phyloP scores from a whole-genome alignment of 225 moss, liverwort and hornwort genomes.

The Rhytidiadelphus loreus region DNA sequence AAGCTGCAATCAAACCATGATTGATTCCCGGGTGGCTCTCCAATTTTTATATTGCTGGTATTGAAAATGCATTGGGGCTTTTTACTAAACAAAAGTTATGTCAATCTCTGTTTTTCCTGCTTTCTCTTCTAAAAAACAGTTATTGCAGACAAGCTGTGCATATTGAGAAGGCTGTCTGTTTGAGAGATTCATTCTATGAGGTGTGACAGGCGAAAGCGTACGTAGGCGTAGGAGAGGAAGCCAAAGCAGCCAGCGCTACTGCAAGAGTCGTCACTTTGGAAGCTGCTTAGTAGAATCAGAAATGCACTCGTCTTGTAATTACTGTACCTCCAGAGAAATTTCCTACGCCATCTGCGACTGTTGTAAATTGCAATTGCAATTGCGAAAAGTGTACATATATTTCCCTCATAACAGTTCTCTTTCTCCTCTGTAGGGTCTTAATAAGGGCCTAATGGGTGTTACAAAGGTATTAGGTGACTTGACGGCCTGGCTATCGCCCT shows the following conservation, averaged over 20 bases:
- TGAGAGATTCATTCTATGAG: not conserved
- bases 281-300: not conserved
- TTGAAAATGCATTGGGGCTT: not conserved
- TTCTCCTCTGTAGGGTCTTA: not conserved
- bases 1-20: not conserved
- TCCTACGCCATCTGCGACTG: not conserved
- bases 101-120: not conserved
- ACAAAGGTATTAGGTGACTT: not conserved
- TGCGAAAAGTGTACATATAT: not conserved
- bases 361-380: not conserved
- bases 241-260: constrained; percentile 32
- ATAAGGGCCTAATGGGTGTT: not conserved
- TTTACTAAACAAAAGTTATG: not conserved
- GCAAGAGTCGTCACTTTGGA: constrained; percentile 24
- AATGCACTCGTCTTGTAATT: not conserved
- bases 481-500: not conserved
- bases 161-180: not conserved
- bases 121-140: not conserved
- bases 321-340: not conserved
- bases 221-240: constrained; percentile 27
- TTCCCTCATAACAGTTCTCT: not conserved
- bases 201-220: constrained; percentile 49
- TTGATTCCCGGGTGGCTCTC: not conserved
- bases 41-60: not conserved
- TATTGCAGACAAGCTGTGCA: not conserved